Conservation (phyloP, 2,329 filamentous ascomycete genomes). For the Karstenula rhodostoma region DNA sequence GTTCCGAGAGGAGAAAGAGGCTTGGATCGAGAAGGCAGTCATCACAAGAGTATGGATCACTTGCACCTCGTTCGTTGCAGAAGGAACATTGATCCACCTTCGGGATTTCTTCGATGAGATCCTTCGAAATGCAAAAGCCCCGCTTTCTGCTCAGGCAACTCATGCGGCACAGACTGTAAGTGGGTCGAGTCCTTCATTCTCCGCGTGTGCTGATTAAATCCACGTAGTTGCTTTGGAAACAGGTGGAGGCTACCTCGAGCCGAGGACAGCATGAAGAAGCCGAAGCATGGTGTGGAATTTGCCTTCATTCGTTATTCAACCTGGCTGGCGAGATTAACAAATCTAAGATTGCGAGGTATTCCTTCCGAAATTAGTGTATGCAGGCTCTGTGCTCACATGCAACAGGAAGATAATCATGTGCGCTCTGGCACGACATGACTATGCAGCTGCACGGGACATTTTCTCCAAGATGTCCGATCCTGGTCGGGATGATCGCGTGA, state of each 20-base stretch:
- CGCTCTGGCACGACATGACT: slow-evolving; percentile 66
- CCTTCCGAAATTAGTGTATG: not conserved
- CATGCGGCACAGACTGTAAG: slow-evolving; percentile 73
- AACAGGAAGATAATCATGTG: slow-evolving; percentile 77
- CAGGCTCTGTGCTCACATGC: slow-evolving; percentile 14
- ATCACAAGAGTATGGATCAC: slow-evolving; percentile 74
- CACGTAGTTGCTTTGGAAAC: slow-evolving; percentile 80
- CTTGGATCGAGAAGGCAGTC: slow-evolving; percentile 74
- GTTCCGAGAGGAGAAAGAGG: slow-evolving; percentile 56
- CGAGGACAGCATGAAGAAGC: slow-evolving; percentile 63
- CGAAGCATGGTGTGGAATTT: slow-evolving; percentile 75
- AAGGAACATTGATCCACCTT: slow-evolving; percentile 50
- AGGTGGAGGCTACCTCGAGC: slow-evolving; percentile 67
- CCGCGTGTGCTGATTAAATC: slow-evolving; percentile 3
- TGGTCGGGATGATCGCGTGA: slow-evolving; percentile 68
- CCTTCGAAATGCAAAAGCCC: slow-evolving; percentile 53
- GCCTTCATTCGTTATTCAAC: slow-evolving; percentile 72
- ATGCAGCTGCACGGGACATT: slow-evolving; percentile 61
- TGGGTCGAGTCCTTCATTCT: slow-evolving; percentile 8
- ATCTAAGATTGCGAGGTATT: slow-evolving; percentile 72
- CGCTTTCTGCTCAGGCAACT: slow-evolving; percentile 68
- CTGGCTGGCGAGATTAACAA: slow-evolving; percentile 71
- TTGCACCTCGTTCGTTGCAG: slow-evolving; percentile 55
- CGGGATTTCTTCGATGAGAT: slow-evolving; percentile 58
- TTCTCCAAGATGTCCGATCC: slow-evolving; percentile 67